Evolutionary conservation across 257 asterid species (phyloP), one percentile per base, ranked within the genome.

Genomic region (Solanum etuberosum): DNA sequence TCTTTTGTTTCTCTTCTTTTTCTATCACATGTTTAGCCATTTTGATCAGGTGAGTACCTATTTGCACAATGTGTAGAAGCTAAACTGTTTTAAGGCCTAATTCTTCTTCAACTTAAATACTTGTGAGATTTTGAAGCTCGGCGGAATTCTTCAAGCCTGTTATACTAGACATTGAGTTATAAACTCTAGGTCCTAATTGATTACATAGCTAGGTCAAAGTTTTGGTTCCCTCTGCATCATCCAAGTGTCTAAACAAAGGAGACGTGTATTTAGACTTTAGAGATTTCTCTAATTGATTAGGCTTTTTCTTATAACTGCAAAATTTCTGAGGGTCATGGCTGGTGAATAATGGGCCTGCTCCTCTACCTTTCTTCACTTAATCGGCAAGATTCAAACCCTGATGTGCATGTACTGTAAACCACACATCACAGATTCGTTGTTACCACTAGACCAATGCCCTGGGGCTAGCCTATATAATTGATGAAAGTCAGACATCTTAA

Each of bases 11-110:
- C 68, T 90, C 87, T 92, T 88, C 93, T 90, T 93, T 86, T 94
- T 93, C 96, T 93, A 87, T 94, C 99, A 97, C 93, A 90, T 97
- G 93, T 91, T 88, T 51, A 73, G 84, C 88, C 98, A 97, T 92
- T 94, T 94, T 90, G 95, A 97, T 90, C 93, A 93, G 99, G 99
- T 95, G 51, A 88, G 61, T 88, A 54, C 65, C 51, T 42, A 37
- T 87, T 85, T 77, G 23, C 77, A 23, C 68, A 18, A 59, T 5
- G 65, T 82, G 18, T 40, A 7, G 38, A n/a, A 59, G 23, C 72
- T 21, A 21, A 83, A 57, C 54, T 83, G 48, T 83, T 67, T 84
- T 25, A 23, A 37, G 61, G n/a, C 10, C 61, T 84, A 35, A 54
- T 84, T 68, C 25, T 63, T 57, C 76, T 83, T 37, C 73, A 61